A percentile compares a stretch with the other conserved stretches of the same genome.
Evolutionary conservation across 371 early-diverging fungal genomes (phyloP).

Genomic region (Haplosporangium sp.): DNA sequence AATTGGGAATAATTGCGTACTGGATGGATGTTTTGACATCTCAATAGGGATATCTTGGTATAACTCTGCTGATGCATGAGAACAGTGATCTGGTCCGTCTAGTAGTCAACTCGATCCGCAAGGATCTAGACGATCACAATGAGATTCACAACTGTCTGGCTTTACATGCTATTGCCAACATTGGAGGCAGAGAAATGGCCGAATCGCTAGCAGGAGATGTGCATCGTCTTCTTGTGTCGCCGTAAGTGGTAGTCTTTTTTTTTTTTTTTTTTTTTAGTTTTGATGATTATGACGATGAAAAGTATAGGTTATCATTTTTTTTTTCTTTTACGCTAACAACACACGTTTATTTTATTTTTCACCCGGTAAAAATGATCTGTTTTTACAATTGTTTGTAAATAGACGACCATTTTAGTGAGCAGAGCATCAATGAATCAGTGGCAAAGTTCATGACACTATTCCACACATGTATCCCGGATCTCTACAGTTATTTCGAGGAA

Average conservation of each 20-base stretch:
- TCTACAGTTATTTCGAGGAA: constrained; percentile 71
- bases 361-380: too few species aligned
- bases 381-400: constrained; percentile 9
- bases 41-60: constrained; percentile 92
- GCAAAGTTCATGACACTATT: constrained; percentile 84
- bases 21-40: not conserved
- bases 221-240: constrained; percentile 82
- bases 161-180: constrained; percentile 94
- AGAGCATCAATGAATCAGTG: constrained; percentile 66
- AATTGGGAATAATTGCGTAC: not conserved
- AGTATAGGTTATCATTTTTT: too few species aligned
- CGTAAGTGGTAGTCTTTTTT: constrained; percentile 62
- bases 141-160: constrained; percentile 94
- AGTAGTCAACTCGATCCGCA: constrained; percentile 88
- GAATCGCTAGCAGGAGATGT: constrained; percentile 88
- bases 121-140: constrained; percentile 90
- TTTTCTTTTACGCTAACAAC: too few species aligned
- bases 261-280: constrained; percentile 2
- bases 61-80: constrained; percentile 91
- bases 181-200: constrained; percentile 93
- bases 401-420: constrained; percentile 68
- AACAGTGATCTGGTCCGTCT: constrained; percentile 84
- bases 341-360: constrained; percentile 6
- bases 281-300: too few species aligned
- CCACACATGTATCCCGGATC: constrained; percentile 75